Base-by-base conservation (phyloP, 1,139 yeast genomes). In the Pichiaceae sp. region DNA sequence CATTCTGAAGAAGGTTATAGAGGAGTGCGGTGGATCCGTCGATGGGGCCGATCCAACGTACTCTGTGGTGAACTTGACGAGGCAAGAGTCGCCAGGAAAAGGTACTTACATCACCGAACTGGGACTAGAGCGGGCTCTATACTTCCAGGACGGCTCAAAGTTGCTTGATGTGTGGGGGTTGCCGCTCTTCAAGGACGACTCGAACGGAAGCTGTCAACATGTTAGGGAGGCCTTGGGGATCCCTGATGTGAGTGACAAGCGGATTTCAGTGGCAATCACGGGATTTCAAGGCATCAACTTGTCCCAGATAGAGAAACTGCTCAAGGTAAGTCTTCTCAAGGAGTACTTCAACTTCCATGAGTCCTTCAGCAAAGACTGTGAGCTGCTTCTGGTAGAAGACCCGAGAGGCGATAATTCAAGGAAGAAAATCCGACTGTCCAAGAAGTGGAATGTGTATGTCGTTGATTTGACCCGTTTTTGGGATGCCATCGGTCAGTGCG, bases 281-380 rank as follows among this genome's bases (percentile, higher is more conserved):
- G 96, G 96, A 3, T 89, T 82, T 50, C 70, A 78, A 17, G 96
- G 95, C 0, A 77, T 85, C n/a, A 96, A 87, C 52, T 61, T 81
- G 24, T 62, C 86, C 27, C 96, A 89, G 57, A 48, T 85, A n/a
- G 79, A 73, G 30, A 78, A 81, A 47, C 63, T 87, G 34, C 61
- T 85, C 12, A 36, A 35, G 17, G 35, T 31, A 11, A 14, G 28
- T 14, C 54, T 63, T 32, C 55, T 66, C 9, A 45, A 69, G 0
- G 4, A 9, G 58, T 60, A 80, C 19, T 62, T 75, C 53, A 59
- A 65, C 36, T 62, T 72, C 47, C 60, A 72, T 45, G 70, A 72
- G 8, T 64, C 70, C 4, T 65, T 87, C 41, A 73, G 72, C n/a
- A 61, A 68, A 17, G 62, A 67, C 5, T 64, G 84, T 23, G 86